Evolutionary conservation across 78 protist species (phyloP), one percentile per base, ranked within the genome.

Genomic region (Polysphondylium violaceum): DNA sequence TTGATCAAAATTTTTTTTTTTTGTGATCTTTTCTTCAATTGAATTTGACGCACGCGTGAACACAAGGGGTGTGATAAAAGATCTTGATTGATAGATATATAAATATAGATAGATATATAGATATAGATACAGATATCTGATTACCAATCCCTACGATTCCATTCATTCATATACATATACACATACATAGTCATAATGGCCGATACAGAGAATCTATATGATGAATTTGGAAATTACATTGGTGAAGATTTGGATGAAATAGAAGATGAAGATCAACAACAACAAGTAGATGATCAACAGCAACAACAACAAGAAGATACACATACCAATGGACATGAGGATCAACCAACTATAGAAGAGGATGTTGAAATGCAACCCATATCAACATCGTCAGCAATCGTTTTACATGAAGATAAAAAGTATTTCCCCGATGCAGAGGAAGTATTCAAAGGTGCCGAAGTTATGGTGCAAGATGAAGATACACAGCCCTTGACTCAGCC

Each of bases 381-480:
- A 6, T 17, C 35, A 74, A 29, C 67, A 17, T 33, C 61, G 3
- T 50, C 60, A 25, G 90, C 98, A 19, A 79, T 96, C 14, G 96
- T 97, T 1, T 90, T 98, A 27, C 98, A 97, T 31, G 99, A 99
- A 77, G 99, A 99, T 94, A 99, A 99, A 76, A 69, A 98, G 69
- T 98, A 99, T 74, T 99, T 96, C 64, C 99, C 98, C 17, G 72
- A 86, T 17, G 99, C 99, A 23, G 16, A 44, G 8, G 99, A 98
- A 55, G 96, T 97, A 25, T 98, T 65, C 58, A 63, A 58, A 27
- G 99, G 89, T 12, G 98, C 87, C 21, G 99, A 99, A 77, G 92
- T 95, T 23, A 59, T 97, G 59, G 99, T 99, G 5, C 98, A 98
- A 72, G 99, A 98, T 21, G 99, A 99, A 89, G 99, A 99, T 87